Conservation (phyloP, 73 alveolate species). For the Paramecium sonneborni region DNA sequence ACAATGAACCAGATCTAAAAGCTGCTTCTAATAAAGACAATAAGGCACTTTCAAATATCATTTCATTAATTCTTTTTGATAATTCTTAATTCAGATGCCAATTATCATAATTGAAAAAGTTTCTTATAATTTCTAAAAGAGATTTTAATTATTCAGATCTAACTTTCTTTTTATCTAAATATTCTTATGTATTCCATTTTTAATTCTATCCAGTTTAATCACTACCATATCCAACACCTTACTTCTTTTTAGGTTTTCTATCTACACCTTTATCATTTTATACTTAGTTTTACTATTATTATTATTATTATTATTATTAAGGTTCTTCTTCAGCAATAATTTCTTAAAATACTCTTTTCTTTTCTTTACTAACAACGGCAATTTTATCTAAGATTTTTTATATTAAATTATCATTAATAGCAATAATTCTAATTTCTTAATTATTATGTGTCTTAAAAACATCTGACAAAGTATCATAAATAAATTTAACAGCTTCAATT, state of each 20-base stretch:
- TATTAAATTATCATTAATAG: conserved; percentile 77
- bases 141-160: conserved; percentile 82
- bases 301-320: background rate
- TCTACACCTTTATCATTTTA: conserved; percentile 7
- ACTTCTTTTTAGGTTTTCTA: conserved; percentile 37
- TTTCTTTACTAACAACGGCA: conserved; percentile 78
- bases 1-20: conserved; percentile 93
- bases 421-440: conserved; percentile 75
- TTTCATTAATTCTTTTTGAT: conserved; percentile 73
- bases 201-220: conserved; percentile 92
- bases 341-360: conserved; percentile 73
- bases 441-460: conserved; percentile 69
- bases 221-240: conserved; percentile 71
- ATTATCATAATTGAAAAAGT: conserved; percentile 71
- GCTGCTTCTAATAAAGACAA: conserved; percentile 95
- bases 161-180: conserved; percentile 90
- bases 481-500: conserved; percentile 75
- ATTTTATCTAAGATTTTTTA: conserved; percentile 73
- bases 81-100: conserved; percentile 73
- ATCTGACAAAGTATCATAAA: conserved; percentile 73
- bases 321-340: conserved; percentile 72
- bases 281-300: background rate
- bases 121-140: conserved; percentile 84
- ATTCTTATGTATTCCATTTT: conserved; percentile 92
- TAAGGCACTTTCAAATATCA: conserved; percentile 85